phyloP scores from a whole-genome alignment of 495 filamentous ascomycete species.

The Terfezia boudieri region DNA sequence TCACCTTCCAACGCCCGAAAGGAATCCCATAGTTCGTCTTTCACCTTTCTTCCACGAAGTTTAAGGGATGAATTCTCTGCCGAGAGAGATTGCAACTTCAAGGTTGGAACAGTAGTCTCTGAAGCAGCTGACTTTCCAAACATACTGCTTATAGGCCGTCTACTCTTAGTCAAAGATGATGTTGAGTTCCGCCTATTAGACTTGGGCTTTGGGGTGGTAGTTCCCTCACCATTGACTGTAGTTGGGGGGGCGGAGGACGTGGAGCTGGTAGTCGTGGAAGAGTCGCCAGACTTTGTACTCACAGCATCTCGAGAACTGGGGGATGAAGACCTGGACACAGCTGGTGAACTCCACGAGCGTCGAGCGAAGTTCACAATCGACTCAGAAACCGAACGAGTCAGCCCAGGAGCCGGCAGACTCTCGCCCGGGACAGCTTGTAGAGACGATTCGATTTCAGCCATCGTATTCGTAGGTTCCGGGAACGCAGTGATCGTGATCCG shows the following conservation, averaged over 20 bases:
- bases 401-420: too few species aligned
- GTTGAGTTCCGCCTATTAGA: conserved; percentile 2
- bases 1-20: conserved; percentile 69
- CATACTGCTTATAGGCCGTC: conserved; percentile 10
- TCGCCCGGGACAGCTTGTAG: not conserved
- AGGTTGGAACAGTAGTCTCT: conserved; percentile 10
- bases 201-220: not conserved
- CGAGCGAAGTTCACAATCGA: conserved; percentile 7
- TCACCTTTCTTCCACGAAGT: conserved; percentile 7
- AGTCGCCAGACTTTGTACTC: conserved; percentile 13
- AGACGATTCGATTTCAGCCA: not conserved
- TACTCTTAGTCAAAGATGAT: conserved; percentile 3
- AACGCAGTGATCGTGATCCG: conserved; percentile 18
- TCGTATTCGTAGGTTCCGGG: conserved; percentile 10
- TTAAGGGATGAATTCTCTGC: not conserved
- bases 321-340: conserved; percentile 16
- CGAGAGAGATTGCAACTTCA: not conserved
- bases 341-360: conserved; percentile 13
- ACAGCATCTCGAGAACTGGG: conserved; percentile 15
- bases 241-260: conserved; percentile 10
- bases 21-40: conserved; percentile 74
- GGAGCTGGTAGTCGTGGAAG: conserved; percentile 14
- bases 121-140: conserved; percentile 14
- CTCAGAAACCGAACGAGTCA: conserved; percentile 4
- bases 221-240: conserved; percentile 1